phyloP scores from a whole-genome alignment of 1,139 yeast species.

The Blastobotrys malaysiensis region DNA sequence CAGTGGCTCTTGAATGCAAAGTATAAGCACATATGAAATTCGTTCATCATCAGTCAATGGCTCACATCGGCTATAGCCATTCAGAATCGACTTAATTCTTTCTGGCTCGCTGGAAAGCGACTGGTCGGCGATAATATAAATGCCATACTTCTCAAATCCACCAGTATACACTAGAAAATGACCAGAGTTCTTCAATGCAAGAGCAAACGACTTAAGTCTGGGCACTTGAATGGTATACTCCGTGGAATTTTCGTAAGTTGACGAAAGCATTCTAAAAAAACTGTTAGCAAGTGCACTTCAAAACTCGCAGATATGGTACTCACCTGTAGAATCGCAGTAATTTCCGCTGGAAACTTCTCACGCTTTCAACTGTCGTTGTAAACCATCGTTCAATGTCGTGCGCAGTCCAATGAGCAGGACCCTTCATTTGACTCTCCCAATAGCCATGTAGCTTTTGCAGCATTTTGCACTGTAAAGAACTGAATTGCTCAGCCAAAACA shows the following conservation, averaged over 20 bases:
- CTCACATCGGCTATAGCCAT: conserved; percentile 32
- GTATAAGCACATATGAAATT: conserved; percentile 56
- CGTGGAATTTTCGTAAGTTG: conserved; percentile 71
- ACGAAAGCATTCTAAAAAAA: conserved; percentile 44
- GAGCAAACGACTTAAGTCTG: conserved; percentile 47
- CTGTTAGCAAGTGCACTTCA: conserved; percentile 1
- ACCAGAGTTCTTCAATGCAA: conserved; percentile 53
- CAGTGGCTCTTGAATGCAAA: conserved; percentile 79
- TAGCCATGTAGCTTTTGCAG: conserved; percentile 65
- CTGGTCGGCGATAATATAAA: conserved; percentile 65
- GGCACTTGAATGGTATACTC: conserved; percentile 58
- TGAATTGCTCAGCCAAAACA: conserved; percentile 66
- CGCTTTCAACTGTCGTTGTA: conserved; percentile 74
- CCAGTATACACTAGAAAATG: conserved; percentile 80
- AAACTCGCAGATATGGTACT: conserved; percentile 3
- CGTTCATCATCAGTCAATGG: conserved; percentile 29
- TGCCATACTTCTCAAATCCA: conserved; percentile 67
- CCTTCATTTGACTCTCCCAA: conserved; percentile 63
- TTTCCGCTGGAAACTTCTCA: conserved; percentile 81
- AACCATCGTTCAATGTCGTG: conserved; percentile 75
- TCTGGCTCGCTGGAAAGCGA: conserved; percentile 43
- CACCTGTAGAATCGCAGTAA: conserved; percentile 66
- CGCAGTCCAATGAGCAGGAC: conserved; percentile 51
- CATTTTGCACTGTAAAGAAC: conserved; percentile 59
- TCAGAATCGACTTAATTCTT: conserved; percentile 34